Base-by-base conservation (phyloP, 345 rosid genomes). In the Eucalyptus erythrocorys region DNA sequence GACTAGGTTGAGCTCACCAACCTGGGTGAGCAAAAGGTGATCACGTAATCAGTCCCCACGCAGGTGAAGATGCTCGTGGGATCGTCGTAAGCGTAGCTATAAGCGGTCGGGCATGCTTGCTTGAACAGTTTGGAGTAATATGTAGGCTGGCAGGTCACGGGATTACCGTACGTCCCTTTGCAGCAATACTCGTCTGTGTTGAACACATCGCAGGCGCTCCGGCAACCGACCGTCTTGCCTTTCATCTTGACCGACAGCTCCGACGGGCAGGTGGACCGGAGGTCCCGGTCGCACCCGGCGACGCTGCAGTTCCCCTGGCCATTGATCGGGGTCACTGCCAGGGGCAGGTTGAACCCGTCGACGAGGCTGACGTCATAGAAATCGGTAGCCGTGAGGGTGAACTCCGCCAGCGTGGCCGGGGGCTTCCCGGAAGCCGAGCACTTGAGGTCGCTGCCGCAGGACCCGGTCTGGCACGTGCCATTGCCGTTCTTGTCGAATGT, bases 161-260 rank as follows among this genome's bases (percentile, higher is more conserved):
- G 93, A 19, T 94, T 94, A 4, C 96, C 98, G 80, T 92, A 94
- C 32, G 86, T 55, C 21, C 99, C 99, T 85, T 93, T 90, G 30
- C 99, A 97, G 47, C 99, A 97, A 55, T 96, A 97, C 89, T 94
- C 99, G 71, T 96, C 99, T 1, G 97, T 97, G 88, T 92, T 90
- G 88, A 96, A 97, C 91, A 96, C 98, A 50, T 97, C 98, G 79
- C 99, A 97, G 3, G 99, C 99, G 88, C 99, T 96, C 51, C 98
- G 91, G 64, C 99, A 97, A 22, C 90, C 95, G 1, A 96, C 40
- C 2, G 92, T 92, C 93, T 96, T 95, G 8, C 98, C 99, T 5
- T 92, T 92, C 2, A 90, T 66, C 89, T 94, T 96, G 4, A 91
- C 89, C 2, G 97, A 90, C 12, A 97, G 94, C 87, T 97, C 98